Conservation (phyloP, 805 yeast genomes). For the Kuraishia capsulata region DNA sequence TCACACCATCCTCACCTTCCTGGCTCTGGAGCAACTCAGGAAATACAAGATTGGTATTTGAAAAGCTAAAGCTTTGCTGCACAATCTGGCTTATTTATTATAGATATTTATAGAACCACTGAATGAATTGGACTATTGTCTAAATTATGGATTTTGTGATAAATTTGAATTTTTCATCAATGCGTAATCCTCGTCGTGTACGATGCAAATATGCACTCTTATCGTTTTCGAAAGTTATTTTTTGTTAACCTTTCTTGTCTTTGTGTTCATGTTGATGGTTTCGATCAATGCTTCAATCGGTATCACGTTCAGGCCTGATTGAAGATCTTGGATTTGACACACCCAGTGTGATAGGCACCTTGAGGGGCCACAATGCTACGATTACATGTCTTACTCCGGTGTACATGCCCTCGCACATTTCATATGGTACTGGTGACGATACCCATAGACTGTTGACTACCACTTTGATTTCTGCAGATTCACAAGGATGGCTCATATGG, state of each 20-base stretch:
- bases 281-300: too few relatives aligned
- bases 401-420: slow-evolving; percentile 8
- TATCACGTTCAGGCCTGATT: too few relatives aligned
- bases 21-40: slow-evolving; percentile 60
- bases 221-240: too few relatives aligned
- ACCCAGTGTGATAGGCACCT: slow-evolving; percentile 15
- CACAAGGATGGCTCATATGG: slow-evolving; percentile 49
- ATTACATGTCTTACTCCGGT: slow-evolving; percentile 1
- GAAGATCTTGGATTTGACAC: too few relatives aligned
- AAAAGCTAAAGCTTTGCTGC: neutral
- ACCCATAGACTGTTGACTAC: slow-evolving; percentile 19
- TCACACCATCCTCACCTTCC: slow-evolving; percentile 60
- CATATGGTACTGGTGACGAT: too few relatives aligned
- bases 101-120: neutral
- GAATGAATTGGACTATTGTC: neutral
- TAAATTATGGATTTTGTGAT: neutral
- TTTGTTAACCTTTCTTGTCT: too few relatives aligned
- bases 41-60: slow-evolving; percentile 9
- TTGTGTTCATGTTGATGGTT: too few relatives aligned
- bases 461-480: slow-evolving; percentile 47
- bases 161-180: neutral
- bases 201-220: too few relatives aligned
- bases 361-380: slow-evolving; percentile 21
- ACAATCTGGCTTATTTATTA: too few relatives aligned
- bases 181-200: too few relatives aligned